Evolutionary conservation across 768 basidiomycete species (phyloP).

Genomic region (Exidia glandulosa): DNA sequence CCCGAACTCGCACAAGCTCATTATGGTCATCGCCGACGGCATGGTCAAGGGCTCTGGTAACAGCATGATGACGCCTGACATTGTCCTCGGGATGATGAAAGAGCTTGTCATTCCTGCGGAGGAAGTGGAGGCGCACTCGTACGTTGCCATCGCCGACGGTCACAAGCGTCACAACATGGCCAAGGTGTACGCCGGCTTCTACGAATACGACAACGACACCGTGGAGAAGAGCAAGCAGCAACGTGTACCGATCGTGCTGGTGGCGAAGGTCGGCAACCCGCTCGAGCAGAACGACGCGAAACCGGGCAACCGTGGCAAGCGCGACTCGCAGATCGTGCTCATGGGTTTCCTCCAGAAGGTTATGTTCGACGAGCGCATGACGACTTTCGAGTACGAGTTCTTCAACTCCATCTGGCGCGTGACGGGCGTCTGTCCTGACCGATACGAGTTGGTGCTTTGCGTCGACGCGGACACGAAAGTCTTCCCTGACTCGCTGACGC

Average conservation of each 20-base stretch:
- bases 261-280: constrained; percentile 93
- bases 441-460: constrained; percentile 89
- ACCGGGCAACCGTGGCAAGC: constrained; percentile 97
- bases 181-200: constrained; percentile 95
- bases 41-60: constrained; percentile 97
- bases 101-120: constrained; percentile 70
- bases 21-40: constrained; percentile 93
- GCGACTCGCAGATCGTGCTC: constrained; percentile 93
- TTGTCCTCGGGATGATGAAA: constrained; percentile 94
- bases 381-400: constrained; percentile 98
- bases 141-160: constrained; percentile 98
- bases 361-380: constrained; percentile 99
- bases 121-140: constrained; percentile 89
- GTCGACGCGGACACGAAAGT: constrained; percentile 98
- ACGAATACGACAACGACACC: constrained; percentile 86
- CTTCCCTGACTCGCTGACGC: constrained; percentile 93
- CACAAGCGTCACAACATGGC: constrained; percentile 99
- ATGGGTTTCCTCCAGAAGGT: constrained; percentile 99
- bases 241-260: constrained; percentile 88
- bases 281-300: constrained; percentile 81
- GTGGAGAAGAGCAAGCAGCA: constrained; percentile 90
- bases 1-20: constrained; percentile 92
- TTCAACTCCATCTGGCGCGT: constrained; percentile 97
- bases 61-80: constrained; percentile 81
- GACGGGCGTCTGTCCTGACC: constrained; percentile 91